A percentile compares a stretch with the other conserved stretches of the same genome.
phyloP scores from a whole-genome alignment of 1,284 basidiomycete species.

The Cryptococcus sp. region DNA sequence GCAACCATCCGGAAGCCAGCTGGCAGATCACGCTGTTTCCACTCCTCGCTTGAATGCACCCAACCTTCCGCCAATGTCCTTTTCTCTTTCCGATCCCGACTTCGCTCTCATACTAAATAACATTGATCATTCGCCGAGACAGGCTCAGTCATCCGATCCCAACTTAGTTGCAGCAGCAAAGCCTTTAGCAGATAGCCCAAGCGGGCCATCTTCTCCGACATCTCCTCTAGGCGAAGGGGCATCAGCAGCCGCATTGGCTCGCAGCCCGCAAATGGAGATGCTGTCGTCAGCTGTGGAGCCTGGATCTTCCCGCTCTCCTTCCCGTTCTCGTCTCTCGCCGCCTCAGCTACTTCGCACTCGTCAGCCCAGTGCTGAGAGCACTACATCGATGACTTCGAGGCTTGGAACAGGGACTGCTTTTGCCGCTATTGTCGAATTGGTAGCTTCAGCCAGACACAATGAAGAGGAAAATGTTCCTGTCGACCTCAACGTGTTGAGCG shows the following conservation, averaged over 20 bases:
- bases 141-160: background rate
- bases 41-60: slow-evolving; percentile 48
- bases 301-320: slow-evolving; percentile 20
- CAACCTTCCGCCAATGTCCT: slow-evolving; percentile 49
- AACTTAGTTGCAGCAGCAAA: slow-evolving; percentile 8
- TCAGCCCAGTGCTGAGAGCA: slow-evolving; percentile 45
- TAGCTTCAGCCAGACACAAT: slow-evolving; percentile 65
- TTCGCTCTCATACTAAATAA: slow-evolving; percentile 51
- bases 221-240: slow-evolving; percentile 2
- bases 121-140: slow-evolving; percentile 33
- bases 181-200: slow-evolving; percentile 6
- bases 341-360: slow-evolving; percentile 36
- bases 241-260: slow-evolving; percentile 16
- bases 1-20: slow-evolving; percentile 9
- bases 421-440: slow-evolving; percentile 46
- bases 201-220: slow-evolving; percentile 9
- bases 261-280: slow-evolving; percentile 29
- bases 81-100: slow-evolving; percentile 53
- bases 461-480: slow-evolving; percentile 68
- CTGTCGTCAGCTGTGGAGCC: slow-evolving; percentile 20
- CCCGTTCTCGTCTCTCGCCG: slow-evolving; percentile 29
- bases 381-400: slow-evolving; percentile 31
- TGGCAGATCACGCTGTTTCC: slow-evolving; percentile 13
- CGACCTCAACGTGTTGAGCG: slow-evolving; percentile 72
- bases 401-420: slow-evolving; percentile 38